Evolutionary conservation across 1,284 basidiomycete species (phyloP), one percentile per base, ranked within the genome.

Genomic region (Trichosporon faecale): DNA sequence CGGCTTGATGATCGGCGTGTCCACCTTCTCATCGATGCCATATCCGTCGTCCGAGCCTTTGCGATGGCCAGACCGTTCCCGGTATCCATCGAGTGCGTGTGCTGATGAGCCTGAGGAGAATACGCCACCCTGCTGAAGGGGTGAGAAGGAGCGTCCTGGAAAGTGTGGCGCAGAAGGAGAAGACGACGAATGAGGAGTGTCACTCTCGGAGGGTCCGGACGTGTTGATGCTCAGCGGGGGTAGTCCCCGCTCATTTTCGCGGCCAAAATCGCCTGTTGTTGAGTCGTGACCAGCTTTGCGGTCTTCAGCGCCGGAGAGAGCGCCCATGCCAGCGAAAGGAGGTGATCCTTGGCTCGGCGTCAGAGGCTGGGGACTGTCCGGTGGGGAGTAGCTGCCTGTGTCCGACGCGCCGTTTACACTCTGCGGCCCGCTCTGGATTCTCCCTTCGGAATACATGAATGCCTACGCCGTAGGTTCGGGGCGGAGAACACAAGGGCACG

Each of bases 401-500:
- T 61, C 57, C 57, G 57, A 61, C 29, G 57, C 57, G 57, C 57
- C 57, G 57, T 61, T 61, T 18, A 61, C 57, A 33, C 57, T 61
- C 57, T 61, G 57, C 57, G 57, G 57, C 57, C 57, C 18, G 57
- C 57, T 31, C 18, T 61, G 57, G 16, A 31, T 61, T 18, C 57
- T 31, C 29, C 57, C 18, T 29, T 61, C 57, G 57, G 57, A 31
- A 31, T 33, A 61, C 57, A 61, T 61, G 57, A 31, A 31, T 31
- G 57, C 27, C 27, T 31, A 12, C 21, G 29, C 57, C 27, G 29
- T 61, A 29, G 57, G 18, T 57, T 31, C n/a, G 29, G 11, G 29
- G 8, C 27, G 25, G 57, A 6, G 29, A 18, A 33, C 29, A 61
- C 57, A 25, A 61, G 18, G 57, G 3, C 57, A 31, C 27, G 29